Percentiles rank a stretch among this genome's conserved stretches.
phyloP scores from a whole-genome alignment of 306 rosid species.

The Cyamopsis tetragonoloba region DNA sequence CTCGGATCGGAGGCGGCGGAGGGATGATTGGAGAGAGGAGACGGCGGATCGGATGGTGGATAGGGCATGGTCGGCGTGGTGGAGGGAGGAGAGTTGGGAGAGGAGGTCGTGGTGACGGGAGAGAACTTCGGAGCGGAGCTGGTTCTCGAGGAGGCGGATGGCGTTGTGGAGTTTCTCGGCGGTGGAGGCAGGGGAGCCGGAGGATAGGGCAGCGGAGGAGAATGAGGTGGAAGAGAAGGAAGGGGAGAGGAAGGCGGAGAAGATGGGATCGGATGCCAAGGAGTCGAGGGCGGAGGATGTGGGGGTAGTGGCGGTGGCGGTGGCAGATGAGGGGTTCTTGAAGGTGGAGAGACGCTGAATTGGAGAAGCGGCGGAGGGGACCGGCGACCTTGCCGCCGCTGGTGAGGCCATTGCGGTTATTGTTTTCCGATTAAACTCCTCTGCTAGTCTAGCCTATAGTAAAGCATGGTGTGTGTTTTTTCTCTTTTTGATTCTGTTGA shows the following conservation, averaged over 20 bases:
- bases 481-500: neutral
- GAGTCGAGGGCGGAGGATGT: constrained; percentile 49
- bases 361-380: constrained; percentile 30
- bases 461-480: neutral
- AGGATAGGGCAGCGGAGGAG: constrained; percentile 98
- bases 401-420: constrained; percentile 49
- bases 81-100: constrained; percentile 84
- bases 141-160: constrained; percentile 89
- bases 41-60: constrained; percentile 78
- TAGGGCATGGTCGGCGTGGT: constrained; percentile 84
- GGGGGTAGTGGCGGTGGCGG: constrained; percentile 7
- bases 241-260: constrained; percentile 87
- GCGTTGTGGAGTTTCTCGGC: constrained; percentile 93
- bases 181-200: constrained; percentile 97
- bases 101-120: constrained; percentile 91
- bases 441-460: neutral
- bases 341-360: constrained; percentile 66
- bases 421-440: neutral
- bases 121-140: constrained; percentile 91
- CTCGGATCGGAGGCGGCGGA: constrained; percentile 89
- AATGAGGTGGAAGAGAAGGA: constrained; percentile 81
- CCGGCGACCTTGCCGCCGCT: constrained; percentile 53
- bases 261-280: constrained; percentile 78
- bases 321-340: constrained; percentile 29
- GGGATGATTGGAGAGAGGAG: constrained; percentile 79